Conservation (phyloP, 768 basidiomycete species). For the Russula ochroleuca region DNA sequence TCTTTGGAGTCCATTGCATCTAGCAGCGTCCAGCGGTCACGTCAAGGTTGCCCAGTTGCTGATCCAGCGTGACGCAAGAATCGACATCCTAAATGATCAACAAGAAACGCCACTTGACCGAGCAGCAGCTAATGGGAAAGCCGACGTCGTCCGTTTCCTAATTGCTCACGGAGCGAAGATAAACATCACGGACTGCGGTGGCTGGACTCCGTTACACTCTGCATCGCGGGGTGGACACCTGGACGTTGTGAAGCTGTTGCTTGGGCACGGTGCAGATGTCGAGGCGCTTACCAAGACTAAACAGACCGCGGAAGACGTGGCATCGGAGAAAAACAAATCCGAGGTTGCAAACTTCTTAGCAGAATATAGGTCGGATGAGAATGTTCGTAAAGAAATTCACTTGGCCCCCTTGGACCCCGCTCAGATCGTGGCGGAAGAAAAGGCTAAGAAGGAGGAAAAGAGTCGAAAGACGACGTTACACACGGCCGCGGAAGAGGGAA, state of each 20-base stretch:
- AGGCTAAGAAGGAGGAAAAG: too few species aligned
- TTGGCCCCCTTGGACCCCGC: neutral
- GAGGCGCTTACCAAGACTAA: neutral
- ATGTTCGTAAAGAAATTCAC: neutral
- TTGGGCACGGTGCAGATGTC: neutral
- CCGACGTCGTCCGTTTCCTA: neutral
- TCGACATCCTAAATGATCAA: neutral
- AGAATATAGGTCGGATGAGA: neutral
- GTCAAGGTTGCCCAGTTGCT: neutral
- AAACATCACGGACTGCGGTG: neutral
- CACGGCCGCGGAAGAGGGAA: neutral
- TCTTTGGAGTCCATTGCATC: neutral
- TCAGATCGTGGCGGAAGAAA: neutral
- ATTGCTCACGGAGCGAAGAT: slow-evolving; percentile 11
- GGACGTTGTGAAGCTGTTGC: neutral
- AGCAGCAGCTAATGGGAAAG: neutral
- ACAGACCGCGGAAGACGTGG: neutral
- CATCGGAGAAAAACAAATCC: neutral
- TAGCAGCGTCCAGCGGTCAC: neutral
- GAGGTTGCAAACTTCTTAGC: slow-evolving; percentile 4
- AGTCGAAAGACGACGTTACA: neutral
- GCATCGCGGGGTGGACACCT: neutral
- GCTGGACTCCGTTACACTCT: slow-evolving; percentile 7
- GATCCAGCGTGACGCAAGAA: neutral
- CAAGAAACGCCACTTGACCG: slow-evolving; percentile 7